Evolutionary conservation across 441 rosid genomes (phyloP), one percentile per base, ranked within the genome.

Genomic region (Erodium moschatum): DNA sequence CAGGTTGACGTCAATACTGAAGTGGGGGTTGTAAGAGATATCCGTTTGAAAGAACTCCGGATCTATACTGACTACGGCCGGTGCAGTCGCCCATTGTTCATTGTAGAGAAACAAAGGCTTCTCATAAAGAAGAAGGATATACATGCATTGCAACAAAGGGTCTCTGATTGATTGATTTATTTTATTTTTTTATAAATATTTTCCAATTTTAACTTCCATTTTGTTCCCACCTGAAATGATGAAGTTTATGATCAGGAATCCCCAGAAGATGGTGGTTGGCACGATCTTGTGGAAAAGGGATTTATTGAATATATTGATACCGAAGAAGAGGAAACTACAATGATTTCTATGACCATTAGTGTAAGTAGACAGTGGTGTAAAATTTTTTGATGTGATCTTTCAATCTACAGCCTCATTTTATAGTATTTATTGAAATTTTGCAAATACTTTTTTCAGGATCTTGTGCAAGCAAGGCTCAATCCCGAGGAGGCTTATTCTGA

Each of bases 341-440:
- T 94, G 99, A 94, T 94, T 71, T 91, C 99, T 61, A 94, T 94
- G 99, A 94, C 99, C 52, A 94, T 94, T 72, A 93, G 80, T 85
- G 99, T 94, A 78, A 81, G 97, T 79, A 33, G 65, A 50, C 18
- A 12, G 35, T 62, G 10, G 31, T 20, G 61, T 50, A 27, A 58
- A 27, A 46, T 19, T 3, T 11, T 24, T 16, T 65, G 40, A 3
- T 3, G 27, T 24, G 27, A 24, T 24, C 27, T 24, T 24, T 24
- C 27, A 24, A 24, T 24, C 27, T 0, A 24, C 27, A 24, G 27
- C 27, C 27, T 24, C 27, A 24, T 24, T 24, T 24, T 24, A 24
- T 2, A 24, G 9, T 66, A 68, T 29, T 50, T 38, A 42, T 62
- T 21, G 46, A 42, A 65, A 67, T 68, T 77, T 24, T 31, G 64